Percentiles rank a stretch among this genome's conserved stretches.
Evolutionary conservation across 2,329 filamentous ascomycete genomes (phyloP).

Genomic region (Cercospora sp.): DNA sequence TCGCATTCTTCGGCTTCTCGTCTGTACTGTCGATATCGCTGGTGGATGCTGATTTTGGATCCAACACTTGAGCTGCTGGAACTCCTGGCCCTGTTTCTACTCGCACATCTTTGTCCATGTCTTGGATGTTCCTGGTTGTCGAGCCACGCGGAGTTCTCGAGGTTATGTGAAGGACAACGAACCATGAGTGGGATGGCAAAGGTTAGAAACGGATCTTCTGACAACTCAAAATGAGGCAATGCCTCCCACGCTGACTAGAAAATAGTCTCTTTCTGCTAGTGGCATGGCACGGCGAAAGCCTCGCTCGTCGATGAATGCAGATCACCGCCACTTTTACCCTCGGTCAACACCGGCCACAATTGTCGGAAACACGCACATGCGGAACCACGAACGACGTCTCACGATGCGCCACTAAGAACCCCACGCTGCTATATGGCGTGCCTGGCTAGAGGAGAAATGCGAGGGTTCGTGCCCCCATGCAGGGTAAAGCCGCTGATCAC

Average conservation of each 20-base stretch:
- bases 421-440: conserved; percentile 1
- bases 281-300: background rate
- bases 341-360: background rate
- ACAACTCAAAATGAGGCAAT: background rate
- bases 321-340: background rate
- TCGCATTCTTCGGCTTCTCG: conserved; percentile 6
- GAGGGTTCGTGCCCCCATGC: background rate
- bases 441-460: background rate
- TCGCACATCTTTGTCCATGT: conserved; percentile 18
- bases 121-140: background rate
- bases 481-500: conserved; percentile 1
- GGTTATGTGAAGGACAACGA: background rate
- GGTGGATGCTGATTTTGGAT: background rate
- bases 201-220: background rate
- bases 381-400: background rate
- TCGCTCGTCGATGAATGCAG: background rate
- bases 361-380: background rate
- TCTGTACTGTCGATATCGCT: conserved; percentile 11
- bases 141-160: background rate
- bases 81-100: conserved; percentile 9
- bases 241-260: background rate
- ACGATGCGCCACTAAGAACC: background rate
- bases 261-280: conserved; percentile 2
- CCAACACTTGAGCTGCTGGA: background rate
- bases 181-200: background rate